These are phyloP conservation scores for Samsoniella hepiali DNA, from an alignment of 2,329 filamentous ascomycete genomes.

Conservation along the genomic window DNA sequence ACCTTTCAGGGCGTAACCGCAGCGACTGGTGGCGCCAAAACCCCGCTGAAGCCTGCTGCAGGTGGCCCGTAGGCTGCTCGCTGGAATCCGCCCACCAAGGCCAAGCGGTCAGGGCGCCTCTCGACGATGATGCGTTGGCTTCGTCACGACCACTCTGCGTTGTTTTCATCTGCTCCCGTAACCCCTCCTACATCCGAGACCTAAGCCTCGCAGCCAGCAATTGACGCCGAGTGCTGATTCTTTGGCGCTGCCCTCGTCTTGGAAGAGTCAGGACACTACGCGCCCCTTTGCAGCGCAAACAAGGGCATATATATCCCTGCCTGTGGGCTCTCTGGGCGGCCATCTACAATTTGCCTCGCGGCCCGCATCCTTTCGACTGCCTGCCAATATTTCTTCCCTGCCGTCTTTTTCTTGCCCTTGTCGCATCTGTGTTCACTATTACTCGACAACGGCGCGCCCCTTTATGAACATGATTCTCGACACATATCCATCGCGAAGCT, in stretches of 20 bases:
- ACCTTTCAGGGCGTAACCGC: too few relatives aligned
- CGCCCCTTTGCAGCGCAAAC: not conserved
- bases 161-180: not conserved
- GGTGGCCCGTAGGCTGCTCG: too few relatives aligned
- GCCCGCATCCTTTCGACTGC: not conserved
- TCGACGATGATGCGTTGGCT: not conserved
- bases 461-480: constrained; percentile 1
- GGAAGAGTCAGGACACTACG: not conserved
- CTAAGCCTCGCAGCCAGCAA: not conserved
- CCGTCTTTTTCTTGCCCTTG: not conserved
- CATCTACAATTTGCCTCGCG: not conserved
- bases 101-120: too few relatives aligned
- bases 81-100: too few relatives aligned
- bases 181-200: not conserved
- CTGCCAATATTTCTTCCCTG: not conserved
- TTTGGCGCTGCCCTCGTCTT: not conserved
- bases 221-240: not conserved
- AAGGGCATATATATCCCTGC: not conserved
- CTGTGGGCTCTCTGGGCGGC: not conserved
- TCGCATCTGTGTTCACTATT: not conserved
- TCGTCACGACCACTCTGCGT: not conserved
- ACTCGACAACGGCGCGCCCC: not conserved
- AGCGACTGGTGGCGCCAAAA: too few relatives aligned
- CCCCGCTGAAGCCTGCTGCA: too few relatives aligned
- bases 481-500: not conserved